Evolutionary conservation across 2,329 filamentous ascomycete species (phyloP).

Genomic region (Didymella segeticola): DNA sequence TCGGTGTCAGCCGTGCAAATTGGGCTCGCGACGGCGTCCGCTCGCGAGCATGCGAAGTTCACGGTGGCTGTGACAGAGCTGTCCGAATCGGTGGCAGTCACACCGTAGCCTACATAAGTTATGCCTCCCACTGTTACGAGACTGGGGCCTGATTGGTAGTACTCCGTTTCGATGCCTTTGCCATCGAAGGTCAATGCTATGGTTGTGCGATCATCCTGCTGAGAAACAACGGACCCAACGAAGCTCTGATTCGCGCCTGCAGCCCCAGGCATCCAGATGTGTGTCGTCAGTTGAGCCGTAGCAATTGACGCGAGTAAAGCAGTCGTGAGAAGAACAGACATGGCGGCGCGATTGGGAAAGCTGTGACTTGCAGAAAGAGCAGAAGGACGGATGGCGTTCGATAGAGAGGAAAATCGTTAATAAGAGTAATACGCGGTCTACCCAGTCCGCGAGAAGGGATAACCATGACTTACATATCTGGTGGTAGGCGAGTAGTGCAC

Average conservation of each 20-base stretch:
- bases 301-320: slow-evolving; percentile 30
- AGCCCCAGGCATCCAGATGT: slow-evolving; percentile 34
- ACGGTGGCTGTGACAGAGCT: slow-evolving; percentile 16
- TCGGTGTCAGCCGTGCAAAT: slow-evolving; percentile 24
- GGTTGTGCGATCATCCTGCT: slow-evolving; percentile 28
- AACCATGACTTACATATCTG: slow-evolving; percentile 4
- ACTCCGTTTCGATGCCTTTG: slow-evolving; percentile 8
- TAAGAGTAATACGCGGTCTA: not conserved
- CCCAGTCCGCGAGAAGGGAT: not conserved
- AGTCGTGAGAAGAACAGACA: slow-evolving; percentile 31
- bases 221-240: slow-evolving; percentile 31
- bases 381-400: not conserved
- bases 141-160: slow-evolving; percentile 6
- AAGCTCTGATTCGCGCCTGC: slow-evolving; percentile 20
- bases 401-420: not conserved
- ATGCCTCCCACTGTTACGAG: slow-evolving; percentile 27
- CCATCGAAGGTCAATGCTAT: slow-evolving; percentile 21
- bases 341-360: slow-evolving; percentile 3
- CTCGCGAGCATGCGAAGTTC: slow-evolving; percentile 18
- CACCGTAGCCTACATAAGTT: slow-evolving; percentile 25
- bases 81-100: slow-evolving; percentile 9
- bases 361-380: not conserved
- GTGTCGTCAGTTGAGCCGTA: slow-evolving; percentile 37
- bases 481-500: not conserved
- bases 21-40: slow-evolving; percentile 16